Percentiles rank a stretch among this genome's conserved stretches.
These are phyloP conservation scores for Pistacia integerrima DNA, from an alignment of 345 rosid species.

Conservation along the genomic window DNA sequence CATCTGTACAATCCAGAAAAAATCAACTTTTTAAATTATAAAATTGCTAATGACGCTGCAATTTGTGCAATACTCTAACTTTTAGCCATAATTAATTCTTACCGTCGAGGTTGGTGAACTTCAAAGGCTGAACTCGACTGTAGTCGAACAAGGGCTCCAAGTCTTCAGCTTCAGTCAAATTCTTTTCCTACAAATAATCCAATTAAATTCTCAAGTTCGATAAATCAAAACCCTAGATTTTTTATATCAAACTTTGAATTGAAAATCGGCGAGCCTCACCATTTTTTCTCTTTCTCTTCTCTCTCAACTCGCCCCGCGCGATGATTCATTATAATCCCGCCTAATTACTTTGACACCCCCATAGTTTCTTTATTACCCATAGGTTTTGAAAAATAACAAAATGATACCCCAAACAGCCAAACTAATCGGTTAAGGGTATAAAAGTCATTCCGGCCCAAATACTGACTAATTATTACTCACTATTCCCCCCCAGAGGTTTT, in stretches of 20 bases:
- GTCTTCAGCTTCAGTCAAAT: constrained; percentile 61
- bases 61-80: neutral
- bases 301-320: neutral
- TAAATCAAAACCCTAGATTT: constrained; percentile 2
- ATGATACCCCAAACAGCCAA: too few relatives aligned
- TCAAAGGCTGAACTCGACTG: constrained; percentile 63
- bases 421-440: too few relatives aligned
- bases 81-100: neutral
- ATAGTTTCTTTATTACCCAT: too few relatives aligned
- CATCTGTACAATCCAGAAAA: constrained; percentile 25
- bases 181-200: constrained; percentile 41
- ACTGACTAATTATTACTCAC: too few relatives aligned
- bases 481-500: too few relatives aligned
- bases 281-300: neutral
- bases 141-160: constrained; percentile 80
- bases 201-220: neutral
- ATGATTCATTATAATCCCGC: neutral
- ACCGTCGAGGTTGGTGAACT: constrained; percentile 55
- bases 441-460: neutral
- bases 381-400: too few relatives aligned
- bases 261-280: constrained; percentile 18
- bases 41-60: neutral
- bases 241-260: neutral
- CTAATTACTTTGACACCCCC: too few relatives aligned
- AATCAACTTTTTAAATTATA: neutral